phyloP scores from a whole-genome alignment of 352 stramenopile genomes.

The Globisporangium nunn region DNA sequence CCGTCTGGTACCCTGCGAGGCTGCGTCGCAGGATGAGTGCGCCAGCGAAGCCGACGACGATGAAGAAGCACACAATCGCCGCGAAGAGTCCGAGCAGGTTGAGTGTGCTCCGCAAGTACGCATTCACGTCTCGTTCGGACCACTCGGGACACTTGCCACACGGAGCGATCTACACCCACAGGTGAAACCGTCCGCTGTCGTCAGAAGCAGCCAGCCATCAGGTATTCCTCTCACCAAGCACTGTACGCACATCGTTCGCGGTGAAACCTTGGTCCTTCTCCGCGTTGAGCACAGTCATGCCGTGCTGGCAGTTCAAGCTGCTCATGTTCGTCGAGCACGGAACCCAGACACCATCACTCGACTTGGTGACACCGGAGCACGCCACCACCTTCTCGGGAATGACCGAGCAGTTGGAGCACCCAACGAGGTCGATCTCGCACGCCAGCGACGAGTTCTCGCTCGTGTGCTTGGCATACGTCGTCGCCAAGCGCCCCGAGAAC shows the following conservation, averaged over 20 bases:
- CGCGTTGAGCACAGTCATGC: constrained; percentile 49
- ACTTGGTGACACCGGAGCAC: constrained; percentile 38
- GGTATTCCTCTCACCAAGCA: neutral
- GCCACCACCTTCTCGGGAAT: constrained; percentile 15
- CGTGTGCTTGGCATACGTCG: constrained; percentile 38
- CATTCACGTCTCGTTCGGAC: constrained; percentile 54
- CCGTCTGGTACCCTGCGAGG: constrained; percentile 75
- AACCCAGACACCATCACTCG: constrained; percentile 29
- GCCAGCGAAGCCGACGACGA: constrained; percentile 58
- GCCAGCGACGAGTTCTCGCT: constrained; percentile 34
- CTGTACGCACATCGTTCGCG: constrained; percentile 47
- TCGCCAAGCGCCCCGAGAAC: constrained; percentile 50
- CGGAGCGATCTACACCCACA: constrained; percentile 32
- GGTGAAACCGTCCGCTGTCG: neutral
- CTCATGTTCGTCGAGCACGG: constrained; percentile 26
- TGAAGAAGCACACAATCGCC: constrained; percentile 67
- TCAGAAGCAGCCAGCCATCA: neutral
- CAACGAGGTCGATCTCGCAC: constrained; percentile 54
- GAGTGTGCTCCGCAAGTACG: constrained; percentile 55
- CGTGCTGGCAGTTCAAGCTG: constrained; percentile 24
- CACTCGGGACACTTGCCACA: constrained; percentile 79
- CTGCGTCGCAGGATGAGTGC: constrained; percentile 69
- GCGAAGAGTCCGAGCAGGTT: constrained; percentile 61
- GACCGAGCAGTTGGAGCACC: constrained; percentile 76
- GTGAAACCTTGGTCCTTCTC: constrained; percentile 47